Percentiles rank a stretch among this genome's conserved stretches.
Conservation (phyloP, 345 rosid genomes). For the Eucalyptus cloeziana region DNA sequence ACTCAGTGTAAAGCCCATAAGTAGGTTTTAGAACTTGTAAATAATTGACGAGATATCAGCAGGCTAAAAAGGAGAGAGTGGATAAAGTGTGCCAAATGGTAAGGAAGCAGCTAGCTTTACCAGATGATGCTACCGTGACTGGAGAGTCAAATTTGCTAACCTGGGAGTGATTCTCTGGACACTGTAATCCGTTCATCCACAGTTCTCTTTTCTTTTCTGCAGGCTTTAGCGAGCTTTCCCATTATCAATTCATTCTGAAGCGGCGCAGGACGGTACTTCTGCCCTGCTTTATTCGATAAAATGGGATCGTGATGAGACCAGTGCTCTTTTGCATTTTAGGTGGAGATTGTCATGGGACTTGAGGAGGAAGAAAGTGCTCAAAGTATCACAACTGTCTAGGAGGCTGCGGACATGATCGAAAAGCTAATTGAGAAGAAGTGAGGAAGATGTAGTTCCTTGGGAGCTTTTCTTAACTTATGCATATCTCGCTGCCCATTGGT, state of each 20-base stretch:
- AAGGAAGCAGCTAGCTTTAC: slow-evolving; percentile 33
- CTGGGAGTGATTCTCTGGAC: slow-evolving; percentile 39
- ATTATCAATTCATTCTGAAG: background rate
- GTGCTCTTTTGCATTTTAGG: slow-evolving; percentile 7
- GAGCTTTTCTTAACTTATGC: background rate
- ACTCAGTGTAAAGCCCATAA: background rate
- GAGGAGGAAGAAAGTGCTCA: slow-evolving; percentile 76
- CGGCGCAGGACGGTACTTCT: background rate
- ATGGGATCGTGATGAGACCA: background rate
- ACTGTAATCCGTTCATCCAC: slow-evolving; percentile 5
- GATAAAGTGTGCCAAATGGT: slow-evolving; percentile 24
- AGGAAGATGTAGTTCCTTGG: background rate
- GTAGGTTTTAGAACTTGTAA: background rate
- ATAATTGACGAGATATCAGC: background rate
- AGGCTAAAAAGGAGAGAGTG: slow-evolving; percentile 36
- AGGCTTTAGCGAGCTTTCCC: background rate
- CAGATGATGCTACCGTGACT: slow-evolving; percentile 9
- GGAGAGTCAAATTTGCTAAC: slow-evolving; percentile 33
- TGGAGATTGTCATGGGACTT: slow-evolving; percentile 68
- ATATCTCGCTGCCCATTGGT: background rate
- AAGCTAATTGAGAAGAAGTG: slow-evolving; percentile 16
- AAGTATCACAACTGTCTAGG: slow-evolving; percentile 37
- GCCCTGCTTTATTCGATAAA: background rate
- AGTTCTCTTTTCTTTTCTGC: background rate
- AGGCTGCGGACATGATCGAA: slow-evolving; percentile 70